A percentile compares a stretch with the other conserved stretches of the same genome.
Conservation (phyloP, 148 eudicot species). For the Silene conica region DNA sequence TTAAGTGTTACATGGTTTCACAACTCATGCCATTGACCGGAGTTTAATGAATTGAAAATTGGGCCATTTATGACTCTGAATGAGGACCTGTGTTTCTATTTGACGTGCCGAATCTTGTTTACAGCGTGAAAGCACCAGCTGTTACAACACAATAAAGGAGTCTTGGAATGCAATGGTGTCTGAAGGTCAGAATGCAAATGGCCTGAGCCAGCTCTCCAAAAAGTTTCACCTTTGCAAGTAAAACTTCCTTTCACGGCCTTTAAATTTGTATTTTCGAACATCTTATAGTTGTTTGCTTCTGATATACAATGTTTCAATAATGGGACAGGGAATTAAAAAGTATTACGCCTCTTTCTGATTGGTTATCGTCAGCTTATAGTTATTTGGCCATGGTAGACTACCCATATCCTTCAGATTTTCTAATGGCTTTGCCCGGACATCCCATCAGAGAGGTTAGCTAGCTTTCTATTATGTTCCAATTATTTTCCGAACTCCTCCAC, state of each 20-base stretch:
- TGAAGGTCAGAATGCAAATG: constrained; percentile 46
- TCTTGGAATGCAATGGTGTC: constrained; percentile 65
- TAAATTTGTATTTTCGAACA: background rate
- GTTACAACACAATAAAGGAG: constrained; percentile 76
- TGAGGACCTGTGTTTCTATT: background rate
- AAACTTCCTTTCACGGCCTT: background rate
- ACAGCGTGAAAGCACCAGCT: constrained; percentile 77
- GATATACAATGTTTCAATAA: constrained; percentile 2
- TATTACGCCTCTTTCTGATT: constrained; percentile 45
- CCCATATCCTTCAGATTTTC: constrained; percentile 71
- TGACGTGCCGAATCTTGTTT: background rate
- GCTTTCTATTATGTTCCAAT: background rate
- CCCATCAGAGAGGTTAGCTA: constrained; percentile 85
- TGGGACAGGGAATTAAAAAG: constrained; percentile 58
- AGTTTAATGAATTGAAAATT: background rate
- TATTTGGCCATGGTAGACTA: constrained; percentile 87
- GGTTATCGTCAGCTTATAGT: constrained; percentile 83
- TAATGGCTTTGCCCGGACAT: constrained; percentile 82
- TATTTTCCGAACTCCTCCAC: too few species aligned
- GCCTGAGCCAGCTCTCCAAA: constrained; percentile 53
- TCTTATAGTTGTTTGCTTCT: constrained; percentile 10
- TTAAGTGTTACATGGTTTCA: too few species aligned
- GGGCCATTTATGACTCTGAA: background rate
- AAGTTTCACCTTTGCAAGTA: constrained; percentile 73
- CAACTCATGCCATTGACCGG: too few species aligned